phyloP scores from a whole-genome alignment of 768 basidiomycete species.

The Hemileccinum rubropunctum region DNA sequence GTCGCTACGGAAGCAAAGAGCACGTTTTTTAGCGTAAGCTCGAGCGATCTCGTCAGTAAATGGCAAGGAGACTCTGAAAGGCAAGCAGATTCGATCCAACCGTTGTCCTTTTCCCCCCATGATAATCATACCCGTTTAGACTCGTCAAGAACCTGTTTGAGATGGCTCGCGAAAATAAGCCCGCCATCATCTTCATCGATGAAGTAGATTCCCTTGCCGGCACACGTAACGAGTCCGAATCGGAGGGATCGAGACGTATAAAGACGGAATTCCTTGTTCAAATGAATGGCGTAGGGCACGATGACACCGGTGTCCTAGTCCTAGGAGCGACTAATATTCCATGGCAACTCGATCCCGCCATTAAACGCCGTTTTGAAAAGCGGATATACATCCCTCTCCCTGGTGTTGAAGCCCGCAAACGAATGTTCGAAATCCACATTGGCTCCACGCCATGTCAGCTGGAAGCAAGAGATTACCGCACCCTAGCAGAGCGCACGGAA shows the following conservation, averaged over 20 bases:
- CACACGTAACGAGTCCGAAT: constrained; percentile 94
- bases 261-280: constrained; percentile 98
- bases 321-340: constrained; percentile 98
- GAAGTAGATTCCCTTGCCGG: constrained; percentile 97
- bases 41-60: constrained; percentile 94
- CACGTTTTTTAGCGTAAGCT: constrained; percentile 97
- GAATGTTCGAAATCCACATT: constrained; percentile 97
- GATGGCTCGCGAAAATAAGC: constrained; percentile 94
- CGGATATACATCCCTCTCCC: constrained; percentile 98
- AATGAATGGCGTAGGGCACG: constrained; percentile 98
- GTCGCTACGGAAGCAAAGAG: constrained; percentile 99
- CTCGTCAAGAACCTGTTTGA: constrained; percentile 95
- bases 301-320: constrained; percentile 94
- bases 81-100: constrained; percentile 41
- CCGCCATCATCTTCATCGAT: constrained; percentile 98
- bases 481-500: constrained; percentile 82
- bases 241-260: constrained; percentile 93
- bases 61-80: constrained; percentile 99
- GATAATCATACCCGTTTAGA: constrained; percentile 37
- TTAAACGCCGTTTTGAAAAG: constrained; percentile 98
- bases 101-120: not conserved
- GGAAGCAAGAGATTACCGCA: constrained; percentile 70
- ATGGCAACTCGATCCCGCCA: constrained; percentile 96
- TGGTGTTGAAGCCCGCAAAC: constrained; percentile 83
- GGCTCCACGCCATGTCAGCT: constrained; percentile 90